Conservation (phyloP, 345 rosid genomes). For the Corchorus olitorius region DNA sequence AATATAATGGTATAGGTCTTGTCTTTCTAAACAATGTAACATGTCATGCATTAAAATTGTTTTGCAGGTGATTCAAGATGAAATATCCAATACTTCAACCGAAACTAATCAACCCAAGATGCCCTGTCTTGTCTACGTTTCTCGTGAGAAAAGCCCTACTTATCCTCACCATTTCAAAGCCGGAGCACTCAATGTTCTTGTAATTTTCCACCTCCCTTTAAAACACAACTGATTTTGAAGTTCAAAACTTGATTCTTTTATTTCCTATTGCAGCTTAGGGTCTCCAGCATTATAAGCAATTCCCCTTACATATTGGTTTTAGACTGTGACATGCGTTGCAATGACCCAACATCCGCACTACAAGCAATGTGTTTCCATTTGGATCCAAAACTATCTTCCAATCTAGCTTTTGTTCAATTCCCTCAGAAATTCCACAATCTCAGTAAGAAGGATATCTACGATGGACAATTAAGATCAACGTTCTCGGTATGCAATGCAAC, state of each 20-base stretch:
- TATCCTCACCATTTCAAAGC: not conserved
- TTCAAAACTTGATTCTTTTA: not conserved
- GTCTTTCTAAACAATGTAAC: too few species aligned
- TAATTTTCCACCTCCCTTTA: not conserved
- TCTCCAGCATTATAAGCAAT: conserved; percentile 48
- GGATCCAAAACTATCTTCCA: conserved; percentile 35
- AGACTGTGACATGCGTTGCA: conserved; percentile 60
- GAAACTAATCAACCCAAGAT: not conserved
- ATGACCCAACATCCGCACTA: conserved; percentile 44
- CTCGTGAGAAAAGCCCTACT: not conserved
- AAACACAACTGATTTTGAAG: not conserved
- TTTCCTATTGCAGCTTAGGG: conserved; percentile 43
- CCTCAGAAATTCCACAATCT: conserved; percentile 47
- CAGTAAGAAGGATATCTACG: conserved; percentile 51
- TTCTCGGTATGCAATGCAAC: conserved; percentile 29
- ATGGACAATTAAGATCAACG: conserved; percentile 28
- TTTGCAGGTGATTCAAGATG: not conserved
- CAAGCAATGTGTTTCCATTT: conserved; percentile 54
- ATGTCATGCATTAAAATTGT: not conserved
- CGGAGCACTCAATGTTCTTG: not conserved
- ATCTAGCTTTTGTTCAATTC: conserved; percentile 49
- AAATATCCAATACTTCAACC: not conserved
- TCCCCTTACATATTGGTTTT: conserved; percentile 46
- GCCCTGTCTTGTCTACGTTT: not conserved
- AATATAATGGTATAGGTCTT: too few species aligned